Conservation (phyloP, 371 early-diverging fungal genomes). For the Blakeslea trispora region DNA sequence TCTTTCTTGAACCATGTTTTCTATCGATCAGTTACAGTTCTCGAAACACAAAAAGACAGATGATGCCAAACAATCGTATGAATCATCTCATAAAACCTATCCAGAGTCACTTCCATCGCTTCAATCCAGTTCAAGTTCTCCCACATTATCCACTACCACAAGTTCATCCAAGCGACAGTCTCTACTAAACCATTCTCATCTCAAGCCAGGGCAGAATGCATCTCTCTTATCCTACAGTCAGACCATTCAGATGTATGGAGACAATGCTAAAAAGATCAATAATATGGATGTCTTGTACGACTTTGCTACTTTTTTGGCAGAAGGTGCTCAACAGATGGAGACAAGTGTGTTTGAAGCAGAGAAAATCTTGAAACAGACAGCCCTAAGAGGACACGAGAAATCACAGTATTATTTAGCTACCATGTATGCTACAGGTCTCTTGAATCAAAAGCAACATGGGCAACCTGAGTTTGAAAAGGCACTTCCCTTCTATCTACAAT, state of each 20-base stretch:
- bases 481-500: slow-evolving; percentile 64
- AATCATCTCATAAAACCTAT: too few relatives aligned
- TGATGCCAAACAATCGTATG: too few relatives aligned
- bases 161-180: background rate
- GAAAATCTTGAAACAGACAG: slow-evolving; percentile 53
- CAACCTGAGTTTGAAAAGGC: slow-evolving; percentile 66
- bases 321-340: slow-evolving; percentile 50
- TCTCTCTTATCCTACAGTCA: slow-evolving; percentile 59
- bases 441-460: slow-evolving; percentile 33
- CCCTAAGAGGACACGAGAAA: slow-evolving; percentile 58
- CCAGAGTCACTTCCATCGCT: too few relatives aligned
- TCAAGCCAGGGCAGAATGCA: slow-evolving; percentile 63
- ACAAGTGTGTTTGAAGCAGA: slow-evolving; percentile 56
- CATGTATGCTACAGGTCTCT: slow-evolving; percentile 59
- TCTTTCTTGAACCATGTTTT: too few relatives aligned
- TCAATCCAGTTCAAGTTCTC: too few relatives aligned
- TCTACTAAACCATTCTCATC: slow-evolving; percentile 56
- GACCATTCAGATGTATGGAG: slow-evolving; percentile 76
- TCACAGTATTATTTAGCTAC: slow-evolving; percentile 65
- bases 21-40: too few relatives aligned
- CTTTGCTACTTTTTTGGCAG: slow-evolving; percentile 74
- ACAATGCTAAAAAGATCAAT: slow-evolving; percentile 78
- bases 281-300: slow-evolving; percentile 76
- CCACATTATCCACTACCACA: too few relatives aligned
- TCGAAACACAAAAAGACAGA: too few relatives aligned